Base-by-base conservation (phyloP, 2,329 filamentous ascomycete genomes). In the Venturia aucupariae region DNA sequence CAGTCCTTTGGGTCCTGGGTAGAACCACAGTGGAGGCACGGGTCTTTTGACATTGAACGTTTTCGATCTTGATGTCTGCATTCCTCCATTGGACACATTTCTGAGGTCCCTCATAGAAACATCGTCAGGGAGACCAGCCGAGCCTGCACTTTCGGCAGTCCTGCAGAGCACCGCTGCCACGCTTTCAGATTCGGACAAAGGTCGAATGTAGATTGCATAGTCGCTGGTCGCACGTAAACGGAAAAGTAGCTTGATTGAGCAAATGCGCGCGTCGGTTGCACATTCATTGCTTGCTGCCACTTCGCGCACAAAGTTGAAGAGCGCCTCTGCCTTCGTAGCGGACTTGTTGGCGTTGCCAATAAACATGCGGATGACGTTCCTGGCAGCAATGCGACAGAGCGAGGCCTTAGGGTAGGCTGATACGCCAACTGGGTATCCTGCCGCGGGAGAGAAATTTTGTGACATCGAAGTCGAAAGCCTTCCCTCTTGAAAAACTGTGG, bases 201-300 rank as follows among this genome's bases (percentile, higher is more conserved):
- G 77, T 8, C 86, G 86, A 63, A 96, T 79, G 65, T 88, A 90
- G 4, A 97, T 82, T 55, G 87, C 84, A 68, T 92, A 85, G 11
- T 88, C 85, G 72, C 89, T 90, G 74, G 96, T 91, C 27, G 91
- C 90, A 65, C 92, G 85, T 38, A 97, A 78, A 54, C 92, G 86
- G 72, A 95, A 93, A 2, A 97, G 78, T 54, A 76, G 67, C 63
- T 74, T 75, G 11, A 77, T 68, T 6, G 74, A 72, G 17, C 72
- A 72, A 55, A 77, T 68, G 5, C 75, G 72, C 41, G 75, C 75
- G 68, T 77, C 75, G 54, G 69, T 72, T 15, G 72, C 69, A 64
- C 72, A 73, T 8, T 68, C 67, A 44, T 74, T 69, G 27, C 68
- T 68, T 38, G 70, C 70, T 59, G 74, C 73, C 54, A 76, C 68